Percentiles rank a stretch among this genome's conserved stretches.
phyloP scores from a whole-genome alignment of 768 basidiomycete genomes.

The Exidia glandulosa region DNA sequence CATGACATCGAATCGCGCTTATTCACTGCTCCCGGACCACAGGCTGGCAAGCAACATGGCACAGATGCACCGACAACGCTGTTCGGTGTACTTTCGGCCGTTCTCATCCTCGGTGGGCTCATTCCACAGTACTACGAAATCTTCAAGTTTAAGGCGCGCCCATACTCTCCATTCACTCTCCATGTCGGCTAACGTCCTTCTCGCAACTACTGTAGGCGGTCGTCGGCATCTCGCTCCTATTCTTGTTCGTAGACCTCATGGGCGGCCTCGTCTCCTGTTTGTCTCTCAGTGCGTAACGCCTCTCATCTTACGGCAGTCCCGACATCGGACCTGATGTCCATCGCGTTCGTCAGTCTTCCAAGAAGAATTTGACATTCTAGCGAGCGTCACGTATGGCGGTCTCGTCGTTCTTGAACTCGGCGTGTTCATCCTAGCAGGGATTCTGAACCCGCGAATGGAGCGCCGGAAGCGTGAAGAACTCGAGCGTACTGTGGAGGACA shows the following conservation, averaged over 20 bases:
- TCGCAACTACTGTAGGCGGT: slow-evolving; percentile 26
- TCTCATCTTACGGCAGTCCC: not conserved
- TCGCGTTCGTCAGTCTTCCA: slow-evolving; percentile 56
- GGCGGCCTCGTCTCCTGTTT: slow-evolving; percentile 57
- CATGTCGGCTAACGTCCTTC: not conserved
- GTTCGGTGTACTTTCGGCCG: slow-evolving; percentile 51
- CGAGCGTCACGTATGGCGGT: slow-evolving; percentile 47
- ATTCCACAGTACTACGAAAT: slow-evolving; percentile 71
- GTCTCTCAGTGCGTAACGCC: not conserved
- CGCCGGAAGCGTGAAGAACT: not conserved
- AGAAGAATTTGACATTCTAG: slow-evolving; percentile 48
- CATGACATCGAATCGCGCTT: not conserved
- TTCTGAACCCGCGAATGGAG: slow-evolving; percentile 46
- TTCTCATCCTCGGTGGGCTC: slow-evolving; percentile 39
- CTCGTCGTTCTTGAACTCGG: slow-evolving; percentile 56
- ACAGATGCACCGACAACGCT: slow-evolving; percentile 31
- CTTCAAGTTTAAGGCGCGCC: slow-evolving; percentile 39
- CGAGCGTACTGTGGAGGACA: not conserved
- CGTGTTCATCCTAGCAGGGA: slow-evolving; percentile 47
- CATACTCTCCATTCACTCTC: slow-evolving; percentile 8
- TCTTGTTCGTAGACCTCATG: slow-evolving; percentile 58
- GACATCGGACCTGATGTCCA: not conserved
- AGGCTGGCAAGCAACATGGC: slow-evolving; percentile 29
- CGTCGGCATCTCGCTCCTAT: slow-evolving; percentile 55
- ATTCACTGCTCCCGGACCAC: not conserved